Evolutionary conservation across 2,329 filamentous ascomycete species (phyloP), one percentile per base, ranked within the genome.

Genomic region (Microcyclospora pomicola): DNA sequence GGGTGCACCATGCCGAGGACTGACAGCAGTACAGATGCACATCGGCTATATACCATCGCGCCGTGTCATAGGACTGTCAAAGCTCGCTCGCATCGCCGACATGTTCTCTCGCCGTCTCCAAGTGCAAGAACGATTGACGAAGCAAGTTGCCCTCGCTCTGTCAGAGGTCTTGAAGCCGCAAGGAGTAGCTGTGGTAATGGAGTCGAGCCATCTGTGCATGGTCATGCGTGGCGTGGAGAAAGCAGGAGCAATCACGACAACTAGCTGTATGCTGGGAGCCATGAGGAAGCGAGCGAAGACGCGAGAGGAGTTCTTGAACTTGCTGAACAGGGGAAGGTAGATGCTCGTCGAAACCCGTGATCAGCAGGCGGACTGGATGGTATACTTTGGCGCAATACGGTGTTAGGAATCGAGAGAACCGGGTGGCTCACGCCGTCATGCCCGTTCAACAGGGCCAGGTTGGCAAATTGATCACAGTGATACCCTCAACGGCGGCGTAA

Each of bases 201-300:
- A 98, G 57, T 92, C 84, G 11, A 87, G 77, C 54, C 91, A 98
- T 64, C 68, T 96, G 34, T 98, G 91, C 68, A 98, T 96, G 88
- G 86, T 94, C 12, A 96, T 95, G 87, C 77, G 91, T 34, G 91
- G 91, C n/a, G 88, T 98, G 9, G 76, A 95, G 59, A 95, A 98
- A 69, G 86, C 85, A 0, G 75, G 72, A 31, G 79, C 82, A 36
- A 81, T 75, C 13, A 96, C 91, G 6, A 91, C 92, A 29, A 98
- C 91, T 13, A 95, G 86, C 66, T 96, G 88, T 59, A 92, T 98
- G 64, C 73, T 96, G n/a, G 91, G 91, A 30, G 87, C 86, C 53
- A 93, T 98, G 70, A 80, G 94, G 56, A 80, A 79, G 43, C 85
- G 83, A 51, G 84, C 85, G 43, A 95, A 94, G 71, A 95, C 88